Percentiles rank a stretch among this genome's conserved stretches.
phyloP scores from a whole-genome alignment of 805 yeast species.

The Hanseniaspora valbyensis region DNA sequence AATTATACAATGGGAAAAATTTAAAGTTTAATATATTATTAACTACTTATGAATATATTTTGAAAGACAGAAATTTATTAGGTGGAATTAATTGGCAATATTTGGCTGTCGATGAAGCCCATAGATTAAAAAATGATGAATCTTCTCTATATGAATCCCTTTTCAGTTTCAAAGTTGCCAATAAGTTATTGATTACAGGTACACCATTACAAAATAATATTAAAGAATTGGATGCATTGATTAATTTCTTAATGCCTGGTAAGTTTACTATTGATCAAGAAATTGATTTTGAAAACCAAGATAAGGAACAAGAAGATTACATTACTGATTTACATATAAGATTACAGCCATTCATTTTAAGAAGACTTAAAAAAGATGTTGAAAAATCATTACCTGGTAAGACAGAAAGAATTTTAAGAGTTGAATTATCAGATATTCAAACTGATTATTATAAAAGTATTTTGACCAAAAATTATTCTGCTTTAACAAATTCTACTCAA shows the following conservation, averaged over 20 bases:
- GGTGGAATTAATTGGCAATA: slow-evolving; percentile 89
- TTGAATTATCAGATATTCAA: slow-evolving; percentile 88
- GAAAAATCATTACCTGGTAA: slow-evolving; percentile 94
- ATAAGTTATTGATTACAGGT: slow-evolving; percentile 87
- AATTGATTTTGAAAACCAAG: slow-evolving; percentile 85
- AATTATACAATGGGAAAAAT: slow-evolving; percentile 60
- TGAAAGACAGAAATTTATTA: slow-evolving; percentile 73
- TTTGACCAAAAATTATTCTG: slow-evolving; percentile 81
- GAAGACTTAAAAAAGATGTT: slow-evolving; percentile 93
- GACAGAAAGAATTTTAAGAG: slow-evolving; percentile 88
- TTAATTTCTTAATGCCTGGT: slow-evolving; percentile 94
- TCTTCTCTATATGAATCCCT: slow-evolving; percentile 85
- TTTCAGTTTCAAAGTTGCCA: slow-evolving; percentile 66
- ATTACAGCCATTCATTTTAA: slow-evolving; percentile 80
- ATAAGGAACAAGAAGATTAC: slow-evolving; percentile 75
- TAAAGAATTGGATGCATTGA: slow-evolving; percentile 87
- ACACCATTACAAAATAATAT: slow-evolving; percentile 95
- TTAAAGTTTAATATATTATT: slow-evolving; percentile 83
- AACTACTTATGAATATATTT: slow-evolving; percentile 92
- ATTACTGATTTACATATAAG: slow-evolving; percentile 75
- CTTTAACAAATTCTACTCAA: slow-evolving; percentile 72
- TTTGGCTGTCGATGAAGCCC: slow-evolving; percentile 97
- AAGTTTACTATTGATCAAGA: slow-evolving; percentile 81
- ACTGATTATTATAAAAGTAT: slow-evolving; percentile 92
- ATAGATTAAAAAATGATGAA: slow-evolving; percentile 87